Evolutionary conservation across 2,329 filamentous ascomycete genomes (phyloP).

Genomic region (Cladosporium sphaerospermum): DNA sequence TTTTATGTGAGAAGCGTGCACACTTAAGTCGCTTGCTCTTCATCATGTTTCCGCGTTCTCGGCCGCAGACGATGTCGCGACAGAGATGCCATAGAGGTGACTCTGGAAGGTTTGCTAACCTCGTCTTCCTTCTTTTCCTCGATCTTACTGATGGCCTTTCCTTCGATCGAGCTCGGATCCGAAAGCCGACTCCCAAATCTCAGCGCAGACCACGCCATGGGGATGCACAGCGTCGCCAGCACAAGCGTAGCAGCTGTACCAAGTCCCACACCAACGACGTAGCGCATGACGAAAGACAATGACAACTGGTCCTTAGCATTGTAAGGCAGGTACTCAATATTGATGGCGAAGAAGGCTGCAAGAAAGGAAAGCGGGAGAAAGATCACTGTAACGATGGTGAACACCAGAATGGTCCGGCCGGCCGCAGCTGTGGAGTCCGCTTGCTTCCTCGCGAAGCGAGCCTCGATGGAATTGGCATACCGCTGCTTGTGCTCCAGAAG

Average conservation of each 20-base stretch:
- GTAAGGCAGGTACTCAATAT: slow-evolving; percentile 44
- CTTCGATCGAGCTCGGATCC: no score
- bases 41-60: no score
- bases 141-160: no score
- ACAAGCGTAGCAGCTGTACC: background rate
- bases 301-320: background rate
- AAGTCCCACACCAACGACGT: background rate
- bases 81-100: no score
- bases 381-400: slow-evolving; percentile 50
- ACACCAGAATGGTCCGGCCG: slow-evolving; percentile 53
- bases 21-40: no score
- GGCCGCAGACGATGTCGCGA: no score
- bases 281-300: background rate
- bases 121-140: no score
- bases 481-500: slow-evolving; percentile 64
- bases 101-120: no score
- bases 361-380: slow-evolving; percentile 53
- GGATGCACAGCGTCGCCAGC: background rate
- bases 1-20: no score
- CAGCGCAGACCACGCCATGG: no score
- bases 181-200: no score
- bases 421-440: slow-evolving; percentile 26
- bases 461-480: slow-evolving; percentile 62
- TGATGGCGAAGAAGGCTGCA: slow-evolving; percentile 50
- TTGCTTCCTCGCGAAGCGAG: slow-evolving; percentile 51